Evolutionary conservation across 2,329 filamentous ascomycete genomes (phyloP), one percentile per base, ranked within the genome.

Genomic region (Colletotrichum tabaci): DNA sequence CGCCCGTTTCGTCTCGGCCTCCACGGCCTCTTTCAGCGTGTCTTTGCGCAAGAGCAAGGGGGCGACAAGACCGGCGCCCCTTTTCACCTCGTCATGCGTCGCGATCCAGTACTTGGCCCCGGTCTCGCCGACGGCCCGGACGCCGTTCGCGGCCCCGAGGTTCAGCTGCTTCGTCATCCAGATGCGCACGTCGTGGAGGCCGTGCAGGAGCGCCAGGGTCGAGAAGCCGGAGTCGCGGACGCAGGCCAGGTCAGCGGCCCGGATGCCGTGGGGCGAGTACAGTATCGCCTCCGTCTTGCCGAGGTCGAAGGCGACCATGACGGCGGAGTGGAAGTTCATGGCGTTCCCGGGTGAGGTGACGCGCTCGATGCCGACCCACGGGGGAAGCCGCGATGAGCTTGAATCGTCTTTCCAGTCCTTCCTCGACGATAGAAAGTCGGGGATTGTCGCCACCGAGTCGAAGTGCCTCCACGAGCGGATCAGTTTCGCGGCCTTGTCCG

Each of bases 51-150:
- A 78, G 62, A 90, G 75, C 50, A 91, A 84, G 72, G 81, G 79
- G 80, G 87, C 85, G 12, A 92, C 85, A 6, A 92, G 74, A 0
- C 90, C 90, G 0, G 84, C 85, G 0, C 89, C 90, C 64, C 79
- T 85, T 79, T 92, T 92, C 5, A 88, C 81, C 78, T 92, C 90
- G 74, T 92, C 90, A 74, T 93, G 90, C 35, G 91, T 92, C 0
- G 86, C 86, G 21, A 92, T 80, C 91, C 90, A 93, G 75, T 92
- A 92, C 74, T 83, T 86, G 0, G 89, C 87, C 2, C 84, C 81
- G 40, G 88, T 79, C 5, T 86, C 79, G 18, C 84, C 79, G 69
- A 89, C 89, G 3, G 88, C 87, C 68, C 87, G 82, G 18, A 91
- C 79, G 0, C 88, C 91, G 75, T 92, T 92, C 70, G 87, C 82